Conservation (phyloP, 164 flowering plant species). For the Liquidambar formosana region DNA sequence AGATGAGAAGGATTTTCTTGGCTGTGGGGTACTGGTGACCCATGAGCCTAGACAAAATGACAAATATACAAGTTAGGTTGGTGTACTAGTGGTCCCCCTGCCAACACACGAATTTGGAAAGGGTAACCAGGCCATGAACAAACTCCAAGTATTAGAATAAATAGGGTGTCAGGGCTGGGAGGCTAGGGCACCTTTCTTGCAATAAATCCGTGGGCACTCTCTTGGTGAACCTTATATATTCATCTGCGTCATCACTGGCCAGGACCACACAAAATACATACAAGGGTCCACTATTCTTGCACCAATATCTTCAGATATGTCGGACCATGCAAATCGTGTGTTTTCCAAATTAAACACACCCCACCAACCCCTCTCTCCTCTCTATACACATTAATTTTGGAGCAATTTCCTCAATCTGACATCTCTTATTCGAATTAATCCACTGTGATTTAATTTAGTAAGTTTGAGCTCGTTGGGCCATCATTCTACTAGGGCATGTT, state of each 20-base stretch:
- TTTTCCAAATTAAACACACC: background rate
- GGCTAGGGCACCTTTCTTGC: conserved; percentile 8
- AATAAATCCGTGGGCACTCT: conserved; percentile 30
- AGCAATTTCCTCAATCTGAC: too few species aligned
- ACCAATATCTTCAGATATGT: background rate
- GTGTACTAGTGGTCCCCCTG: conserved; percentile 4
- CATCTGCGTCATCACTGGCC: background rate
- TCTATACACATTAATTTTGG: too few species aligned
- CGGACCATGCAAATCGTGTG: conserved; percentile 19
- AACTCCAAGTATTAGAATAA: conserved; percentile 11
- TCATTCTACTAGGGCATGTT: too few species aligned
- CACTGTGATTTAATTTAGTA: too few species aligned
- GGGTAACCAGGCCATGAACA: background rate
- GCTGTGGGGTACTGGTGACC: background rate
- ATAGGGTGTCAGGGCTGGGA: background rate
- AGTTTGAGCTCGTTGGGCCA: too few species aligned
- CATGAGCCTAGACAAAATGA: background rate
- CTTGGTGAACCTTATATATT: background rate
- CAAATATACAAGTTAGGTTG: background rate
- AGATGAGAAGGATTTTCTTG: background rate
- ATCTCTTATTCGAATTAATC: too few species aligned
- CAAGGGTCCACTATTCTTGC: conserved; percentile 13
- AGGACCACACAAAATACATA: conserved; percentile 11
- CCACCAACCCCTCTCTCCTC: background rate
- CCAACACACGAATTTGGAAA: conserved; percentile 3